phyloP scores from a whole-genome alignment of 495 filamentous ascomycete species.

The Lophium mytilinum region DNA sequence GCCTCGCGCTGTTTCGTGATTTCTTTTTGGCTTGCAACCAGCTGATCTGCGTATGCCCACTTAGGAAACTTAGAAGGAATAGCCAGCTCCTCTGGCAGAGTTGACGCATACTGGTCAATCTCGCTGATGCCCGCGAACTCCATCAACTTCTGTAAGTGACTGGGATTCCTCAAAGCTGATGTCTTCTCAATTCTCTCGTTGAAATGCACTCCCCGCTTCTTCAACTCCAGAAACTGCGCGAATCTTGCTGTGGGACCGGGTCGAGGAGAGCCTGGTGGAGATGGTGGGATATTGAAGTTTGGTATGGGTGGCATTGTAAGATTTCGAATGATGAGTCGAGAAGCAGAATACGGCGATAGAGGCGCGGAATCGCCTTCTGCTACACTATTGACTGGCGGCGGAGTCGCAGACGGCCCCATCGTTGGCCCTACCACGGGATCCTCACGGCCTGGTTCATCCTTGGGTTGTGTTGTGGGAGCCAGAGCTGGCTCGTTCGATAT shows the following conservation, averaged over 20 bases:
- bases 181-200: constrained; percentile 70
- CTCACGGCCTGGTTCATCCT: not conserved
- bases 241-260: constrained; percentile 61
- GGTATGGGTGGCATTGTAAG: constrained; percentile 78
- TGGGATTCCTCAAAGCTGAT: constrained; percentile 70
- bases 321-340: constrained; percentile 60
- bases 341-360: constrained; percentile 60
- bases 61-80: constrained; percentile 56
- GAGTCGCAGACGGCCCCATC: constrained; percentile 37
- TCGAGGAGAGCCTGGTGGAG: constrained; percentile 70
- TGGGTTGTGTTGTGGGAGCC: not conserved
- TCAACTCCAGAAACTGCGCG: constrained; percentile 73
- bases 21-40: constrained; percentile 58
- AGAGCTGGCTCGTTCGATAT: not conserved
- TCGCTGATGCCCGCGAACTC: constrained; percentile 67
- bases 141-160: constrained; percentile 68
- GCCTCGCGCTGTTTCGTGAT: constrained; percentile 52
- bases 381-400: constrained; percentile 14
- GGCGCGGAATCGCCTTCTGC: constrained; percentile 35
- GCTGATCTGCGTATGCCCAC: constrained; percentile 64
- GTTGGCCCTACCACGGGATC: constrained; percentile 34
- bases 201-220: constrained; percentile 82
- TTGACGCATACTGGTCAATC: constrained; percentile 65
- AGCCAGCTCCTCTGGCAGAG: constrained; percentile 59
- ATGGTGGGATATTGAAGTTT: constrained; percentile 73